Conservation (phyloP, 139 green algal species). For the Parachlorella kessleri region DNA sequence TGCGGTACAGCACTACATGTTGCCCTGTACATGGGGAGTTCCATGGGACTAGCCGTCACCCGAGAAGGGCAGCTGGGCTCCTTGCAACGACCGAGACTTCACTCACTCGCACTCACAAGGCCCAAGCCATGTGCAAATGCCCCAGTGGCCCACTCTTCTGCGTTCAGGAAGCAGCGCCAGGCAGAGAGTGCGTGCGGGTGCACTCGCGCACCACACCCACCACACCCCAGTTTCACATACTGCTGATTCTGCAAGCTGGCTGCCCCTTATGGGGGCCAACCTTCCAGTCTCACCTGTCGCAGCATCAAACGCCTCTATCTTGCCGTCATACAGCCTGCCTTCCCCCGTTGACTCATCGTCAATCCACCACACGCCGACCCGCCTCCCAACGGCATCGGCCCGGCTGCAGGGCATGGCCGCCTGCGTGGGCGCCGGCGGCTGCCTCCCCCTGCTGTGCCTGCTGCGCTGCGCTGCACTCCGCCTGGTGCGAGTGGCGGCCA, state of each 20-base stretch:
- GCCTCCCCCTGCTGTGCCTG: neutral
- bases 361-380: neutral
- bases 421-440: neutral
- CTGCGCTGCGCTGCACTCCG: neutral
- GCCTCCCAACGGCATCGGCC: neutral
- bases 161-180: no score
- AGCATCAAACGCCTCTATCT: neutral
- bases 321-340: neutral
- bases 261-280: neutral
- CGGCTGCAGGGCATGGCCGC: neutral
- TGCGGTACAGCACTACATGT: neutral
- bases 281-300: neutral
- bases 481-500: neutral
- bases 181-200: neutral
- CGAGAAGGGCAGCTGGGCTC: no score
- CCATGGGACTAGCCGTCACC: no score
- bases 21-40: neutral
- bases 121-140: no score
- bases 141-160: no score
- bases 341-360: neutral
- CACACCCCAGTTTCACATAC: neutral
- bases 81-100: no score
- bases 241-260: no score
- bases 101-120: no score
- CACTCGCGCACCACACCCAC: neutral